Percentiles rank a stretch among this genome's conserved stretches.
Conservation (phyloP, 805 yeast species). For the Spathaspora hagerdaliae region DNA sequence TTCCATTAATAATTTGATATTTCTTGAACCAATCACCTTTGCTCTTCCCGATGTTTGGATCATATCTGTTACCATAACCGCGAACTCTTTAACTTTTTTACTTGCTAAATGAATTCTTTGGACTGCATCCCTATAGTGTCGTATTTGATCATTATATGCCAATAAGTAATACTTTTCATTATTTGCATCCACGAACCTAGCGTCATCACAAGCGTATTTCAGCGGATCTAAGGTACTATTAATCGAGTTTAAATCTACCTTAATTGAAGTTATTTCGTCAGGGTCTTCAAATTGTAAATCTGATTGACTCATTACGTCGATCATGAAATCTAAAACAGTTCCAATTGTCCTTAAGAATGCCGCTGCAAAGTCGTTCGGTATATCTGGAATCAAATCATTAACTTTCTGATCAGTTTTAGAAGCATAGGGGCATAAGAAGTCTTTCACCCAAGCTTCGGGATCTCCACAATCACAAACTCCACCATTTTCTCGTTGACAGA, state of each 20-base stretch:
- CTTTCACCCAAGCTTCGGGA: slow-evolving; percentile 70
- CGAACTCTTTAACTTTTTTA: slow-evolving; percentile 58
- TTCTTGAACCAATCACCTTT: slow-evolving; percentile 54
- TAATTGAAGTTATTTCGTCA: slow-evolving; percentile 20
- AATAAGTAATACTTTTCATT: slow-evolving; percentile 52
- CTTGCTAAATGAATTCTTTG: slow-evolving; percentile 63
- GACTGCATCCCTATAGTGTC: slow-evolving; percentile 71
- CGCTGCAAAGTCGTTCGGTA: slow-evolving; percentile 43
- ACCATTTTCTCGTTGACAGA: slow-evolving; percentile 65
- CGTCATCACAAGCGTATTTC: slow-evolving; percentile 41
- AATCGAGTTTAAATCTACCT: slow-evolving; percentile 24
- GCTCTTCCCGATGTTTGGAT: slow-evolving; percentile 68
- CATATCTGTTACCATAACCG: slow-evolving; percentile 64
- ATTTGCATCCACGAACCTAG: slow-evolving; percentile 22
- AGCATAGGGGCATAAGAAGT: slow-evolving; percentile 45
- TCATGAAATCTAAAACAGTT: slow-evolving; percentile 51
- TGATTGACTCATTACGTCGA: slow-evolving; percentile 55
- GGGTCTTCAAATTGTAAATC: slow-evolving; percentile 35
- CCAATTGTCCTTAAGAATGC: slow-evolving; percentile 42
- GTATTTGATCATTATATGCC: slow-evolving; percentile 75
- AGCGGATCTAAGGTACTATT: slow-evolving; percentile 31
- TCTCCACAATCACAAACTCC: slow-evolving; percentile 92
- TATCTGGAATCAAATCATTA: slow-evolving; percentile 4
- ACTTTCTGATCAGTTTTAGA: slow-evolving; percentile 7
- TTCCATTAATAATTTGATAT: slow-evolving; percentile 46